Conservation (phyloP, 495 filamentous ascomycete genomes). For the Talaromyces thailandensis region DNA sequence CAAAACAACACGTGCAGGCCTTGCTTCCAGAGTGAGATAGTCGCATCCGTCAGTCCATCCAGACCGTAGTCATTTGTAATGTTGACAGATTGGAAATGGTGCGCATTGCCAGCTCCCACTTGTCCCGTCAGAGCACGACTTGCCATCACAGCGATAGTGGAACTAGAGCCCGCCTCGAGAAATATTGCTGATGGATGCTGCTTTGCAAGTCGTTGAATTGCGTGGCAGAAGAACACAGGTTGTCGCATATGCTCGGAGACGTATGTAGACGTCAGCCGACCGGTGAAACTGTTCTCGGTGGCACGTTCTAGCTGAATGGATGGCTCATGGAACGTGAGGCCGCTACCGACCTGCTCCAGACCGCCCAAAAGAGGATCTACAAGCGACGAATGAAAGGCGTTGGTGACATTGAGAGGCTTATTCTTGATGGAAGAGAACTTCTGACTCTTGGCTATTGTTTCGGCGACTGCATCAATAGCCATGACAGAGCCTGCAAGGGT, state of each 20-base stretch:
- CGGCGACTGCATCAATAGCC: slow-evolving; percentile 18
- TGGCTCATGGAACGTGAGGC: slow-evolving; percentile 17
- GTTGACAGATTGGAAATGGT: slow-evolving; percentile 10
- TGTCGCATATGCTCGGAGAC: slow-evolving; percentile 37
- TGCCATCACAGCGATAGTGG: slow-evolving; percentile 36
- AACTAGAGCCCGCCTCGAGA: slow-evolving; percentile 46
- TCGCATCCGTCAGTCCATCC: too few species aligned
- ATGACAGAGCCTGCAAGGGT: slow-evolving; percentile 32
- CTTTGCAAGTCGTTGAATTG: slow-evolving; percentile 32
- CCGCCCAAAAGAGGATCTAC: slow-evolving; percentile 27
- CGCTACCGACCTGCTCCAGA: slow-evolving; percentile 17
- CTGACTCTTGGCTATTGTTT: slow-evolving; percentile 3
- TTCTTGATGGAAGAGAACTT: too few species aligned
- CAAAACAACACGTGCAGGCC: neutral
- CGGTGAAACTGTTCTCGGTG: slow-evolving; percentile 18
- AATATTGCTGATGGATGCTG: slow-evolving; percentile 21
- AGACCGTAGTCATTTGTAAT: too few species aligned
- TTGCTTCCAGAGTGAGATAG: slow-evolving; percentile 7
- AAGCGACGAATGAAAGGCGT: slow-evolving; percentile 41
- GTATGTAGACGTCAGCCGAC: slow-evolving; percentile 26
- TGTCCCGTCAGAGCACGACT: slow-evolving; percentile 25
- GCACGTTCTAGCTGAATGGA: slow-evolving; percentile 19
- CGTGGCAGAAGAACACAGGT: slow-evolving; percentile 43
- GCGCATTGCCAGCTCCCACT: too few species aligned
- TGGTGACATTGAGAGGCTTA: slow-evolving; percentile 30